Base-by-base conservation (phyloP, 228 moss, liverwort and hornwort genomes). In the Sphagnum fallax region DNA sequence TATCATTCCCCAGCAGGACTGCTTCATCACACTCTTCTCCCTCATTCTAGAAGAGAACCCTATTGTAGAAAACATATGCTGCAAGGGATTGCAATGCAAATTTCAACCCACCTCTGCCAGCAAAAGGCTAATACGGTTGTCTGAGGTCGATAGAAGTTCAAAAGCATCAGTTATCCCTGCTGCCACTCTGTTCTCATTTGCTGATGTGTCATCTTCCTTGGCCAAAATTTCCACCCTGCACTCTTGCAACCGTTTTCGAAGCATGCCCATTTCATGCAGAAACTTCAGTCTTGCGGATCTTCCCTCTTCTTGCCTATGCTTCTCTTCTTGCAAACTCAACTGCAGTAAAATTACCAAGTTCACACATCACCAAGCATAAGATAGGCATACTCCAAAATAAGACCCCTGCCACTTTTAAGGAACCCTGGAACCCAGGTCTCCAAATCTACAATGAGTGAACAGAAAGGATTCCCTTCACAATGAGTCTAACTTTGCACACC, bases 71-170 rank as follows among this genome's bases (percentile, higher is more conserved):
- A 32, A 32, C 32, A 32, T 32, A 32, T 32, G 32, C 32, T 32
- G 32, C 32, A 32, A 32, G 32, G 32, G 32, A 32, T 32, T 32
- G 32, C 2, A 32, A 32, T 3, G 32, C 32, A 32, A 32, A 32
- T 32, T 32, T 32, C 32, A 32, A 15, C 53, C 51, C 74, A 98
- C 97, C 91, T 98, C 90, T 6, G 91, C 97, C 71, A 98, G 83
- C 52, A 98, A 87, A 66, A 98, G 82, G 63, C 91, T 91, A 78
- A 98, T 91, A 66, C 93, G 90, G 75, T 72, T 90, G 64, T 98
- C 91, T 62, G 93, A 98, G 51, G 93, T 91, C 14, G 89, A 84
- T 58, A 93, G 67, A 70, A 98, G 81, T 74, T 93, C 91, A 66
- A 81, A 80, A 50, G 97, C 90, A 73, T 89, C 87, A 50, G 80